phyloP scores from a whole-genome alignment of 805 yeast genomes.

The Saccharomycopsis sp. region DNA sequence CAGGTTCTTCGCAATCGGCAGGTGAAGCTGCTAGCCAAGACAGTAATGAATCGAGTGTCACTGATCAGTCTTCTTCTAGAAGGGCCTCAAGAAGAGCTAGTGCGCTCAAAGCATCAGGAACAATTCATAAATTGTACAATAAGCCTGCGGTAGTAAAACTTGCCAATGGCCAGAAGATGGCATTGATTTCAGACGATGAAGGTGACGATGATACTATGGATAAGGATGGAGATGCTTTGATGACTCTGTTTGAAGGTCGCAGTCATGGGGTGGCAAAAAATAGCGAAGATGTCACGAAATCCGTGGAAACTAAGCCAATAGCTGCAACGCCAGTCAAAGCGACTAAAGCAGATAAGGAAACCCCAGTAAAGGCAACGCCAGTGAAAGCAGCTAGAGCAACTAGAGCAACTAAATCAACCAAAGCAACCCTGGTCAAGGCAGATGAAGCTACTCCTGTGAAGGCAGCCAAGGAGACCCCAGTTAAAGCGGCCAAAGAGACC shows the following conservation, averaged over 20 bases:
- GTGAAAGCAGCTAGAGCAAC: background rate
- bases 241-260: background rate
- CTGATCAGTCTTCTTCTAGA: too few species aligned
- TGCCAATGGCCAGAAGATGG: slow-evolving; percentile 4
- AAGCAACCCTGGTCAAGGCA: background rate
- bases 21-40: background rate
- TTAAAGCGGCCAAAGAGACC: background rate
- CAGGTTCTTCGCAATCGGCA: background rate
- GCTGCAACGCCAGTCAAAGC: too few species aligned
- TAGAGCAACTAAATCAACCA: background rate
- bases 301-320: background rate
- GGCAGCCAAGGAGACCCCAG: too few species aligned
- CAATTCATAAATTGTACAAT: slow-evolving; percentile 1
- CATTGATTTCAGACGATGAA: slow-evolving; percentile 3
- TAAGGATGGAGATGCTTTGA: background rate
- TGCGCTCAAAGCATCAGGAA: slow-evolving; percentile 3
- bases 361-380: background rate
- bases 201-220: slow-evolving; percentile 2
- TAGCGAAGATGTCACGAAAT: background rate
- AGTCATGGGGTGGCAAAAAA: background rate
- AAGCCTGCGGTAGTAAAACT: slow-evolving; percentile 1
- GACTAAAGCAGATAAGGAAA: background rate
- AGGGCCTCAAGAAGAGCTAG: background rate
- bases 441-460: background rate
- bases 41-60: too few species aligned